Evolutionary conservation across 192 early-diverging fungal genomes (phyloP).

Genomic region (Funneliformis geosporum): DNA sequence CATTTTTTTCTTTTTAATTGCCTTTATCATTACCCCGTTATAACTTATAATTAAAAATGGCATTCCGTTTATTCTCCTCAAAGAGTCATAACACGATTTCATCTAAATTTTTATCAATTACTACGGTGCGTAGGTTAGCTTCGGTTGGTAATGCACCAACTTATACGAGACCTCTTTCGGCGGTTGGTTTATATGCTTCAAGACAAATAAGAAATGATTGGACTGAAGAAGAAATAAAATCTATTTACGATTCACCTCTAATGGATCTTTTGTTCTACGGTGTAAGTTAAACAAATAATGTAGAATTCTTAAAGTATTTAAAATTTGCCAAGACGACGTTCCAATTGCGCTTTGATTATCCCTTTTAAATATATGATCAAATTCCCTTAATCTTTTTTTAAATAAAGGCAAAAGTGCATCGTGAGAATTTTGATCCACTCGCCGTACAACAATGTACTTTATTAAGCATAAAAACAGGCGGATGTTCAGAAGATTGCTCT

Average conservation of each 20-base stretch:
- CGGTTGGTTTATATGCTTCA: constrained; percentile 51
- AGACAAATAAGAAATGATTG: constrained; percentile 66
- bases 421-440: constrained; percentile 64
- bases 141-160: neutral
- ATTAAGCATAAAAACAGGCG: constrained; percentile 81
- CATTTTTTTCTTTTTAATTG: no score
- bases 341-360: no score
- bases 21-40: neutral
- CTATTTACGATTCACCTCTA: constrained; percentile 74
- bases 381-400: neutral
- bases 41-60: neutral
- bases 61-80: neutral
- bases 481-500: constrained; percentile 81
- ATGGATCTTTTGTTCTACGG: constrained; percentile 77
- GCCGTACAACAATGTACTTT: constrained; percentile 82
- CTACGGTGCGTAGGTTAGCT: constrained; percentile 3
- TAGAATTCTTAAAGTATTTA: no score
- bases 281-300: constrained; percentile 45
- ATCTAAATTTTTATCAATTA: neutral
- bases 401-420: constrained; percentile 73
- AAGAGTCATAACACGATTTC: neutral
- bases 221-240: constrained; percentile 70
- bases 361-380: neutral
- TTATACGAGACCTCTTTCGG: constrained; percentile 36
- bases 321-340: no score